phyloP scores from a whole-genome alignment of 2,329 filamentous ascomycete genomes.

The Monilinia vaccinii-corymbosi region DNA sequence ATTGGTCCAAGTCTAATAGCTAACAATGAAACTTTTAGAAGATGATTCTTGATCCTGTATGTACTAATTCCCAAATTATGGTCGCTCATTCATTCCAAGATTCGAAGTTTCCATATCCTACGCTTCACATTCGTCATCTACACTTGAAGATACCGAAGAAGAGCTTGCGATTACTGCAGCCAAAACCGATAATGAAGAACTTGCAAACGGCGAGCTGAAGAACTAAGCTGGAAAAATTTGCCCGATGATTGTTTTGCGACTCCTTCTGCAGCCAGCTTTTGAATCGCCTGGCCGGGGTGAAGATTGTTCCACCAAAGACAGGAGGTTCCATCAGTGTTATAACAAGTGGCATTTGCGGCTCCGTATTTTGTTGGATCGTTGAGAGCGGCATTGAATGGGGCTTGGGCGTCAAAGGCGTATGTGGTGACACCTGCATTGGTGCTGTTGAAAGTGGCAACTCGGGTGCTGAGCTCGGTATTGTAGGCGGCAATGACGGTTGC shows the following conservation, averaged over 20 bases:
- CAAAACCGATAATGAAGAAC: not conserved
- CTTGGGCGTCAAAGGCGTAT: not conserved
- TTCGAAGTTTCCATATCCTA: no score
- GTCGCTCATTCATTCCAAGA: not conserved
- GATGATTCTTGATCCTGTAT: not conserved
- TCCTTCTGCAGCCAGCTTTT: slow-evolving; percentile 13
- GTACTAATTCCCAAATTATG: not conserved
- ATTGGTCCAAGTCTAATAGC: not conserved
- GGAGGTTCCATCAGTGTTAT: slow-evolving; percentile 15
- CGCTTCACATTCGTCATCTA: not conserved
- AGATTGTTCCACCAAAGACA: slow-evolving; percentile 20
- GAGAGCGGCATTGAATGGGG: not conserved
- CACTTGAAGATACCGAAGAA: not conserved
- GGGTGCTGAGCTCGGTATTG: not conserved
- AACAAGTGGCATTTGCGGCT: slow-evolving; percentile 15
- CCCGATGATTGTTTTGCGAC: not conserved
- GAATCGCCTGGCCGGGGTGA: slow-evolving; percentile 17
- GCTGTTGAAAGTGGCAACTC: not conserved
- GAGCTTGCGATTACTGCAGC: not conserved
- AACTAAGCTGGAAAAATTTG: not conserved
- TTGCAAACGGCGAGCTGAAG: not conserved
- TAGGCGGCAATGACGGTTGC: not conserved
- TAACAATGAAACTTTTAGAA: not conserved
- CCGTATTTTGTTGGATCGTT: slow-evolving; percentile 10
- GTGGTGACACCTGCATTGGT: not conserved